Evolutionary conservation across 2,329 filamentous ascomycete species (phyloP), one percentile per base, ranked within the genome.

Genomic region (Aureobasidium namibiae): DNA sequence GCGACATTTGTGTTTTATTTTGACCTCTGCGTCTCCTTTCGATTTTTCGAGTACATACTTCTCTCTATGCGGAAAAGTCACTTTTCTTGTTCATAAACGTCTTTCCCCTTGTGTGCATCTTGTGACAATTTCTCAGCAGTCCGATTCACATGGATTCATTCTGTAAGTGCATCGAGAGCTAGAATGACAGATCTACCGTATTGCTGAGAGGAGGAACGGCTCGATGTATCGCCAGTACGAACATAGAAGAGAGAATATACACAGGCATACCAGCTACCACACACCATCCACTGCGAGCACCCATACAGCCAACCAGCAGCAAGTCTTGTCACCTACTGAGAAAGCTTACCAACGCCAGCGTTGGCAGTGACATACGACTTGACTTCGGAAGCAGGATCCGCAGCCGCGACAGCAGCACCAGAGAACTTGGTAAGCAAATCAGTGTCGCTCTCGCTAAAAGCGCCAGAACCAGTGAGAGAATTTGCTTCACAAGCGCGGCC

Each of bases 401-500:
- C 77, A 60, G 72, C 64, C 10, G 81, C 81, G 63, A 82, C 67
- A 60, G 74, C 79, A 75, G 81, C 80, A 61, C 79, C 79, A 44
- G 70, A 69, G 68, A 83, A 83, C 65, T 78, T 74, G 59, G 64
- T 56, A 46, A 84, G 66, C 71, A 84, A 79, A 50, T 67, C 70
- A 13, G 76, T 75, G 66, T 80, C 76, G 14, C 39, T 46, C 4
- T 60, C 59, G 24, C 31, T 54, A 36, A 66, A 65, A 9, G 48
- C 59, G 14, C 64, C 64, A 23, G 63, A 64, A 49, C 60, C 60
- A 8, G 56, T 60, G 16, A 65, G 62, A 7, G 61, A 62, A 71
- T 84, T 85, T 54, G 74, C 13, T 71, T 79, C 67, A 69, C 82
- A 84, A 52, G 65, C 67, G 61, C 73, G 79, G 61, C 80, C 79